These are phyloP conservation scores for Lophiotrema nucula DNA, from an alignment of 495 filamentous ascomycete species.

Conservation along the genomic window DNA sequence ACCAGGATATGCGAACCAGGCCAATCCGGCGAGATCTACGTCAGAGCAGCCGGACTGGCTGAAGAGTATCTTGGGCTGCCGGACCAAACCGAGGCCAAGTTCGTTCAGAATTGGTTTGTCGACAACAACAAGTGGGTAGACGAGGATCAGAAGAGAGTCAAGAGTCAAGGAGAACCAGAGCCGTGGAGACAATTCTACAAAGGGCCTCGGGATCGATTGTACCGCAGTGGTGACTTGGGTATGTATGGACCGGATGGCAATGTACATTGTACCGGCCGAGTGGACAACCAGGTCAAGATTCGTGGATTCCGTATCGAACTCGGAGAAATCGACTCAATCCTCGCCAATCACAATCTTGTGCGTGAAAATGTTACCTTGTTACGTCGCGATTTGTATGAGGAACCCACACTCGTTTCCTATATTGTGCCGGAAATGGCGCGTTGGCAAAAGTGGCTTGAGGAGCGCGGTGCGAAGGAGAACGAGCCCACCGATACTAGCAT, in stretches of 20 bases:
- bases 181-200: constrained; percentile 78
- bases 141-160: constrained; percentile 53
- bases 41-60: constrained; percentile 84
- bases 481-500: constrained; percentile 48
- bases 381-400: constrained; percentile 83
- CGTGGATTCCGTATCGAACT: constrained; percentile 94
- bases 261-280: constrained; percentile 61
- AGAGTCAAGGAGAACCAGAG: constrained; percentile 48
- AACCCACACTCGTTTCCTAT: constrained; percentile 84
- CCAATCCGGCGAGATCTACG: constrained; percentile 83
- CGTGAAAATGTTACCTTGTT: constrained; percentile 87
- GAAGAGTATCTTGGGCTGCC: constrained; percentile 78
- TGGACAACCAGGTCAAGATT: constrained; percentile 92
- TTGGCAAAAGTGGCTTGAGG: constrained; percentile 67
- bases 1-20: constrained; percentile 73
- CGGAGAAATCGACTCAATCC: constrained; percentile 85
- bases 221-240: constrained; percentile 80
- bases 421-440: constrained; percentile 77
- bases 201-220: constrained; percentile 83
- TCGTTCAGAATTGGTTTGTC: constrained; percentile 87
- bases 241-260: constrained; percentile 68
- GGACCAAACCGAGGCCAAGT: constrained; percentile 73
- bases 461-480: constrained; percentile 53
- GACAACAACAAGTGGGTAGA: constrained; percentile 70
- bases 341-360: constrained; percentile 74